These are phyloP conservation scores for Flaveria brownii DNA, from an alignment of 129 eudicot species.

Conservation along the genomic window DNA sequence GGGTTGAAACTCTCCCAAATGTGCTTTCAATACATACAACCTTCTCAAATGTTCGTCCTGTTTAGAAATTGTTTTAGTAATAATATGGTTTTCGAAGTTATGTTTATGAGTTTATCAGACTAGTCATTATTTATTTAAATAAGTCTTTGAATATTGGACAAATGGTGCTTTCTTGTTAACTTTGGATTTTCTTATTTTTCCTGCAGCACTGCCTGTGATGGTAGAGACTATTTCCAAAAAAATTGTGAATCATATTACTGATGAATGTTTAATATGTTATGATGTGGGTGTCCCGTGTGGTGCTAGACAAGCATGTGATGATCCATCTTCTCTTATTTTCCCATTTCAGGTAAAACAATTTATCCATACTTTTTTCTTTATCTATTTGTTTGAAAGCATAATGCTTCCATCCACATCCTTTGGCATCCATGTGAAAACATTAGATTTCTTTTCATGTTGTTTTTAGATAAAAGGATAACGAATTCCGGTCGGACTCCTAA, in stretches of 20 bases:
- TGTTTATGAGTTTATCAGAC: neutral
- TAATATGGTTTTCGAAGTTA: neutral
- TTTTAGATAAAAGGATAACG: neutral
- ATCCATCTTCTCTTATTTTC: constrained; percentile 87
- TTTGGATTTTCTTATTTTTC: constrained; percentile 21
- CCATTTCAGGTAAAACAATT: constrained; percentile 76
- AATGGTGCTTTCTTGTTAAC: neutral
- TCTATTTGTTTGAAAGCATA: neutral
- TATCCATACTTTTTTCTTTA: neutral
- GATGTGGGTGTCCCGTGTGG: constrained; percentile 83
- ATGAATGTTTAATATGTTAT: constrained; percentile 86
- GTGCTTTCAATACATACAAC: neutral
- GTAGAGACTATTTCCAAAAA: constrained; percentile 78
- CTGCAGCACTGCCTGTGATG: constrained; percentile 82
- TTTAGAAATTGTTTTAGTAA: neutral
- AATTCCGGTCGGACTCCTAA: neutral
- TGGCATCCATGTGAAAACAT: neutral
- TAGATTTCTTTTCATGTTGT: neutral
- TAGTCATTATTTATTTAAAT: neutral
- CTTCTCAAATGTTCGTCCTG: neutral
- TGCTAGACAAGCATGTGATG: constrained; percentile 89
- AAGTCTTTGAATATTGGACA: neutral
- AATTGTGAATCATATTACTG: constrained; percentile 80
- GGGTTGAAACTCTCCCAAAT: neutral
- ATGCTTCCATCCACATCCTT: neutral